These are phyloP conservation scores for Rubroshorea leprosula DNA, from an alignment of 345 rosid species.

Conservation along the genomic window DNA sequence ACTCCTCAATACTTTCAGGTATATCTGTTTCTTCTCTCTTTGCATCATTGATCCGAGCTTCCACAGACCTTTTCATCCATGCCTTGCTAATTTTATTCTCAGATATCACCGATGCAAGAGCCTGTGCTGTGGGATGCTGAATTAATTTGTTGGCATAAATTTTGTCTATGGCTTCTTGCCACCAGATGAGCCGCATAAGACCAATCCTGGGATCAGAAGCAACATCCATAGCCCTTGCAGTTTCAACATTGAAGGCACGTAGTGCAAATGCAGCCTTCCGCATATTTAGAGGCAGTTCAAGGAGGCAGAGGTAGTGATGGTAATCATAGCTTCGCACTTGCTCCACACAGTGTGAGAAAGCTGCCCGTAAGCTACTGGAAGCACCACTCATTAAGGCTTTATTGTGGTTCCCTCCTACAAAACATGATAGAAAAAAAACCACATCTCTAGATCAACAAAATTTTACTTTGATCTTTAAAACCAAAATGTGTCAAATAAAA, in stretches of 20 bases:
- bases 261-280: constrained; percentile 92
- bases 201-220: constrained; percentile 92
- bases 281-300: constrained; percentile 70
- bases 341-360: constrained; percentile 79
- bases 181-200: constrained; percentile 88
- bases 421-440: background rate
- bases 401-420: constrained; percentile 23
- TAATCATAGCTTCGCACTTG: constrained; percentile 91
- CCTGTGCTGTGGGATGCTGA: constrained; percentile 75
- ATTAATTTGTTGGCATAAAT: constrained; percentile 57
- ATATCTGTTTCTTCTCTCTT: constrained; percentile 54
- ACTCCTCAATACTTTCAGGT: constrained; percentile 60
- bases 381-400: constrained; percentile 51
- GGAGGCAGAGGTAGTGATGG: constrained; percentile 96
- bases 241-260: constrained; percentile 88
- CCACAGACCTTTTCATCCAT: constrained; percentile 83
- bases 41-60: constrained; percentile 82
- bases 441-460: background rate
- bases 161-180: constrained; percentile 91
- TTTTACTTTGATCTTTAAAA: background rate
- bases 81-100: constrained; percentile 61
- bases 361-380: constrained; percentile 49
- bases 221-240: constrained; percentile 88
- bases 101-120: constrained; percentile 66
- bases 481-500: background rate